Evolutionary conservation across 2,329 filamentous ascomycete genomes (phyloP), one percentile per base, ranked within the genome.

Genomic region (Neurospora crassa): DNA sequence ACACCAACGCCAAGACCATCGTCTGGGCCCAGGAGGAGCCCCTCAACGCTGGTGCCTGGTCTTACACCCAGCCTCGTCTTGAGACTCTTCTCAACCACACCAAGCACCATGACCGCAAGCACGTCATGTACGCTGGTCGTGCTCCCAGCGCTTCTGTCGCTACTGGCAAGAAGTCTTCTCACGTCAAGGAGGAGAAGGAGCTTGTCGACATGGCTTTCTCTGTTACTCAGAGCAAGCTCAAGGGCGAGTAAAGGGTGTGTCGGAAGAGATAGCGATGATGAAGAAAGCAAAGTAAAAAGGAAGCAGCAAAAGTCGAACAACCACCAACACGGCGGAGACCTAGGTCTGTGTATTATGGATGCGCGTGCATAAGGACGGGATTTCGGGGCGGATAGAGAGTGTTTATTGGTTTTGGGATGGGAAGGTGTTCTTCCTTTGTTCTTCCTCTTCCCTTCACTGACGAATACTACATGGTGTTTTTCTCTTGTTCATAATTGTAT

Each of bases 1-100:
- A 99, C 86, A 93, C 94, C 80, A 99, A 99, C 82, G 95, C 95
- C 77, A 93, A 97, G 88, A 95, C 94, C 75, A 94, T 99, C 76
- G 94, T 99, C 74, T 99, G 94, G 94, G 91, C 89, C 76, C 96
- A 99, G 84, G 96, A 99, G 82, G 96, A 99, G 86, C 96, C 96
- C 41, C 89, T 99, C 72, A 99, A 99, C 81, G 96, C 96, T 10
- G 96, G 96, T 81, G 93, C 93, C 67, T 99, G 96, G 96, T 94
- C 90, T 80, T 98, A 96, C 84, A 92, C 91, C n/a, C 96, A 99
- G 84, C 96, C 96, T 41, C 91, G 96, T 79, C 94, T 99, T 75
- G 96, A 99, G 89, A 99, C 95, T 10, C 84, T 99, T 75, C 87
- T 99, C 76, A 97, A 98, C 85, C 83, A 96, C 80, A 98, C 96